These are phyloP conservation scores for Daldinia eschscholtzii DNA, from an alignment of 2,329 filamentous ascomycete genomes.

Conservation along the genomic window DNA sequence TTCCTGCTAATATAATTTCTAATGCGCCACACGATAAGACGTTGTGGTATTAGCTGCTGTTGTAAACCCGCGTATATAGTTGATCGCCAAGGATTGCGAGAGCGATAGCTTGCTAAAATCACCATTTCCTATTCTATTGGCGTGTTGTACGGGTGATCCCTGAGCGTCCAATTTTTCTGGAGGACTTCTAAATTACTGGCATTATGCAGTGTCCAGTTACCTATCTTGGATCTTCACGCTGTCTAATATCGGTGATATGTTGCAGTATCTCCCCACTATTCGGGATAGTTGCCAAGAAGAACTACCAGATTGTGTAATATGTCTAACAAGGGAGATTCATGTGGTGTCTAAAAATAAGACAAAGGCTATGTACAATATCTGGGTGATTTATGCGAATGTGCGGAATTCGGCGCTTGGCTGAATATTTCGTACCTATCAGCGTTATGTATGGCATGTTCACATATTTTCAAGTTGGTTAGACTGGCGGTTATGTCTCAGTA, in stretches of 20 bases:
- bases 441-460: neutral
- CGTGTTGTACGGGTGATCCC: neutral
- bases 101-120: neutral
- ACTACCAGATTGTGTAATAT: neutral
- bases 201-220: neutral
- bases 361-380: neutral
- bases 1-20: neutral
- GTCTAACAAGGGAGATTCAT: neutral
- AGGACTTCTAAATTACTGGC: neutral
- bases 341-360: neutral
- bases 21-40: neutral
- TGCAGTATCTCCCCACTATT: neutral
- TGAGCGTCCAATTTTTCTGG: neutral
- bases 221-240: conserved; percentile 1
- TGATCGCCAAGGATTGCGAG: neutral
- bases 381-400: conserved; percentile 2
- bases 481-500: neutral
- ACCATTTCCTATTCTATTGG: neutral
- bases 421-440: conserved; percentile 1
- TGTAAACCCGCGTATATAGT: neutral
- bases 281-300: neutral
- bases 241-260: neutral
- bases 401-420: conserved; percentile 12
- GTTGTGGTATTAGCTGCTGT: neutral
- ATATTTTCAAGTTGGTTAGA: conserved; percentile 18